These are phyloP conservation scores for Amanita pseudoporphyria DNA, from an alignment of 768 basidiomycete genomes.

Conservation along the genomic window DNA sequence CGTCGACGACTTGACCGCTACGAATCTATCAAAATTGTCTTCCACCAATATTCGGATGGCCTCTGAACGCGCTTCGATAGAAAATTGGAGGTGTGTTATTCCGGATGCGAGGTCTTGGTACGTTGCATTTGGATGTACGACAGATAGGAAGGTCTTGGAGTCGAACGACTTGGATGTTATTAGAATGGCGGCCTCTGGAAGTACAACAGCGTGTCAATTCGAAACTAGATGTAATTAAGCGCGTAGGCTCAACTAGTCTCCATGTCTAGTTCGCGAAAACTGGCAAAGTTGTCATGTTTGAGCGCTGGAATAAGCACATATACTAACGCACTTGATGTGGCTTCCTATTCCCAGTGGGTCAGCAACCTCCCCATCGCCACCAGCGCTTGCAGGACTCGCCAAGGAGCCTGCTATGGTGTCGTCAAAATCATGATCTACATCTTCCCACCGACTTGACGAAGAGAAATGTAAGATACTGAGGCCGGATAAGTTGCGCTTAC, in stretches of 20 bases:
- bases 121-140: constrained; percentile 89
- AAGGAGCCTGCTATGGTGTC: constrained; percentile 66
- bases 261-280: constrained; percentile 59
- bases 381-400: constrained; percentile 28
- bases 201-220: constrained; percentile 4
- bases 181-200: constrained; percentile 66
- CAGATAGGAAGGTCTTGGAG: constrained; percentile 86
- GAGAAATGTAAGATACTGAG: neutral
- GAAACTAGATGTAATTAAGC: constrained; percentile 18
- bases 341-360: constrained; percentile 77
- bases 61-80: constrained; percentile 86
- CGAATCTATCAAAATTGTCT: constrained; percentile 97
- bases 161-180: constrained; percentile 94
- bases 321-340: constrained; percentile 40
- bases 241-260: constrained; percentile 48
- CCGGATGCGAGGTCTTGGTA: constrained; percentile 85
- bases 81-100: constrained; percentile 59
- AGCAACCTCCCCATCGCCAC: constrained; percentile 23
- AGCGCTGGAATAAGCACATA: neutral
- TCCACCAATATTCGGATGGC: constrained; percentile 94
- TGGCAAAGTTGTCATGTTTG: constrained; percentile 15
- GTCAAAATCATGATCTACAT: constrained; percentile 76
- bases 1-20: constrained; percentile 94
- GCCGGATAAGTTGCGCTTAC: neutral
- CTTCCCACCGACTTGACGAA: constrained; percentile 71